These are phyloP conservation scores for Myrmaecium sp. DNA, from an alignment of 2,329 filamentous ascomycete species.

Conservation along the genomic window DNA sequence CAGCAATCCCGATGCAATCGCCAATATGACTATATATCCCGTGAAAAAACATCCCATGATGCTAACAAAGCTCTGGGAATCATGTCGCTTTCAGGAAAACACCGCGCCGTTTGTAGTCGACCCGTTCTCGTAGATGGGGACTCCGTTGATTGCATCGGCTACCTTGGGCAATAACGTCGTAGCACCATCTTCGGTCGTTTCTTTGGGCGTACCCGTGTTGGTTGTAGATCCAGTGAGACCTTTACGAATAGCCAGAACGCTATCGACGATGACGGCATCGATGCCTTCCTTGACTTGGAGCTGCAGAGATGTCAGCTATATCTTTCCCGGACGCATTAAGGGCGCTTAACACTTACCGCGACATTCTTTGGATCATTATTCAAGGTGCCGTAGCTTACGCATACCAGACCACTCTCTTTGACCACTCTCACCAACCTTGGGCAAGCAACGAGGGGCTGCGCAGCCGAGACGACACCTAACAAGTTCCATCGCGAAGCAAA, in stretches of 20 bases:
- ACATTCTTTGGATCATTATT: constrained; percentile 84
- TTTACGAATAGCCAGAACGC: constrained; percentile 80
- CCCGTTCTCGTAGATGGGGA: no score
- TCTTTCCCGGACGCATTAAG: constrained; percentile 1
- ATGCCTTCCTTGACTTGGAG: constrained; percentile 89
- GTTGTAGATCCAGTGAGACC: constrained; percentile 71
- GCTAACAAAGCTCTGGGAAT: no score
- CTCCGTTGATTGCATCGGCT: no score
- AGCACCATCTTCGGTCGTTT: no score
- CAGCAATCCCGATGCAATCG: no score
- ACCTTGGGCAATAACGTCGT: no score
- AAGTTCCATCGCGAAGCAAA: constrained; percentile 94
- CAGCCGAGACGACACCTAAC: constrained; percentile 77
- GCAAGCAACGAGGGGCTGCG: constrained; percentile 74
- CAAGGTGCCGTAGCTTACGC: constrained; percentile 78
- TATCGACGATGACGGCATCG: constrained; percentile 95
- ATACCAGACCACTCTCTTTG: constrained; percentile 85
- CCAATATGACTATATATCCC: no score
- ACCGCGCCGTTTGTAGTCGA: no score
- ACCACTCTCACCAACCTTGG: constrained; percentile 81
- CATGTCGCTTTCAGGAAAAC: no score
- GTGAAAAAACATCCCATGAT: no score
- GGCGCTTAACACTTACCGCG: constrained; percentile 41
- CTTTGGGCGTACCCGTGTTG: no score
- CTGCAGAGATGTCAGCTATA: constrained; percentile 24